Evolutionary conservation across 1,284 basidiomycete species (phyloP).

Genomic region (Xerocomus amazonicus): DNA sequence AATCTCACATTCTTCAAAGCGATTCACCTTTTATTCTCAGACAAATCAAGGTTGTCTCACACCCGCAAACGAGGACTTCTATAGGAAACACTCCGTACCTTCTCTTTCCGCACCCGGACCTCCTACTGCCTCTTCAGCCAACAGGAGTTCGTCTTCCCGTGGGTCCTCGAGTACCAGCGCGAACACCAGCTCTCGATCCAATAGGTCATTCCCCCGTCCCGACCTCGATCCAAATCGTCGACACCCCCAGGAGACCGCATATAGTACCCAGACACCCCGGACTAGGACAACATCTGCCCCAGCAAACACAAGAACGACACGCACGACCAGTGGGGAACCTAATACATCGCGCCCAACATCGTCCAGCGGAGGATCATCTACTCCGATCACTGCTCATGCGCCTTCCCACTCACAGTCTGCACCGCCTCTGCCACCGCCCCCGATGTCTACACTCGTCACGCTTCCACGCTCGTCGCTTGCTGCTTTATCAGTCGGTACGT

Average conservation of each 20-base stretch:
- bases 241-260: slow-evolving; percentile 21
- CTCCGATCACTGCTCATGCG: slow-evolving; percentile 18
- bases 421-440: slow-evolving; percentile 45
- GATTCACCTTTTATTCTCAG: slow-evolving; percentile 23
- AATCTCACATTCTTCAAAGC: neutral
- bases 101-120: slow-evolving; percentile 35
- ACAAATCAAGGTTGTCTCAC: slow-evolving; percentile 26
- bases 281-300: slow-evolving; percentile 26
- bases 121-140: slow-evolving; percentile 26
- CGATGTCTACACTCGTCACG: slow-evolving; percentile 62
- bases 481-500: slow-evolving; percentile 56
- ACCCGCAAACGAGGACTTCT: slow-evolving; percentile 46
- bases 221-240: slow-evolving; percentile 36
- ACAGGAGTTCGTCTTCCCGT: slow-evolving; percentile 16
- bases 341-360: slow-evolving; percentile 24
- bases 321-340: slow-evolving; percentile 8
- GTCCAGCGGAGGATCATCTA: slow-evolving; percentile 17
- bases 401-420: slow-evolving; percentile 21
- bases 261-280: slow-evolving; percentile 21
- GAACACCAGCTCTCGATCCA: slow-evolving; percentile 11
- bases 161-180: slow-evolving; percentile 11
- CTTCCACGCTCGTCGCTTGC: slow-evolving; percentile 56
- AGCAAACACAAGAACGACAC: slow-evolving; percentile 13
- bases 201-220: slow-evolving; percentile 34
- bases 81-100: slow-evolving; percentile 66